phyloP scores from a whole-genome alignment of 2,329 filamentous ascomycete genomes.

The Alternaria atra region DNA sequence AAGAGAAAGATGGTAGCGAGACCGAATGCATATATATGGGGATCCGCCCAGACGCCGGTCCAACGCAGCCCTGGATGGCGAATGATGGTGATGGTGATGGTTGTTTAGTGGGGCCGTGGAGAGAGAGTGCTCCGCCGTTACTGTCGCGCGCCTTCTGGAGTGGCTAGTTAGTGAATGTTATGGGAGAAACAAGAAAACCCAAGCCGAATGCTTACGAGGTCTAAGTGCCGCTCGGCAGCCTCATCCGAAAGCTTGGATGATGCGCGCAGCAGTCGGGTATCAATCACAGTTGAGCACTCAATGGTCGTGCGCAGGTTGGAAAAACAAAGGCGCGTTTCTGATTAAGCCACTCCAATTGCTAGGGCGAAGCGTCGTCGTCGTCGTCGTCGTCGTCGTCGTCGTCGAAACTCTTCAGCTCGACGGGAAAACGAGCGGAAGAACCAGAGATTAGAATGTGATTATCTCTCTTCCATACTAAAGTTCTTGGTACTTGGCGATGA shows the following conservation, averaged over 20 bases:
- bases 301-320: conserved; percentile 1
- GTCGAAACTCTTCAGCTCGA: neutral
- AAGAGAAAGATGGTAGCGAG: conserved; percentile 26
- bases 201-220: conserved; percentile 10
- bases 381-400: neutral
- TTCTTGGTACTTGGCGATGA: conserved; percentile 20
- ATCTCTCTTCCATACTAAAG: conserved; percentile 15
- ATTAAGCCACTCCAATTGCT: conserved; percentile 1
- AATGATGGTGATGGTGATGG: conserved; percentile 20
- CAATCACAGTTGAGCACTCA: neutral
- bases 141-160: neutral
- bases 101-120: conserved; percentile 16
- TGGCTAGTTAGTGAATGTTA: conserved; percentile 1
- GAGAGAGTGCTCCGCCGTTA: conserved; percentile 4
- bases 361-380: neutral
- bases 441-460: conserved; percentile 11
- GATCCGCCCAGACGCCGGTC: conserved; percentile 62
- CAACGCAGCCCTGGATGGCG: conserved; percentile 34
- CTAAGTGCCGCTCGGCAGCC: conserved; percentile 10
- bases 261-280: conserved; percentile 9
- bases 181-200: conserved; percentile 8
- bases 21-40: conserved; percentile 56
- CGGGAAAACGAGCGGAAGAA: neutral
- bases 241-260: conserved; percentile 17
- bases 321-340: neutral